These are phyloP conservation scores for Geosiphon pyriformis DNA, from an alignment of 192 early-diverging fungal genomes.

Conservation along the genomic window DNA sequence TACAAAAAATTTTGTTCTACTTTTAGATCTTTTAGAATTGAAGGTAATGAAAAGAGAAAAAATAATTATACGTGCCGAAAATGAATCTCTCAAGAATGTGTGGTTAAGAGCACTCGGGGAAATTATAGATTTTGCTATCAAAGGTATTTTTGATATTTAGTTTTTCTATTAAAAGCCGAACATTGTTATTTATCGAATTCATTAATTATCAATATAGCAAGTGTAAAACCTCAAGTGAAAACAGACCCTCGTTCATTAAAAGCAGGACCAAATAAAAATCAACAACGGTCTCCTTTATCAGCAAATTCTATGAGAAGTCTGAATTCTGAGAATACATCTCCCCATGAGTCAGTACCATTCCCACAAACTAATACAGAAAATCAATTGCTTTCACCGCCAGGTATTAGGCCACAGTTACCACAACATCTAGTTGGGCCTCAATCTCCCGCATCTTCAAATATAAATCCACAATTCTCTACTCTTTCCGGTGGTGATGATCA, in stretches of 20 bases:
- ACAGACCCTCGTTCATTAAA: not conserved
- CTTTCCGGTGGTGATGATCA: no score
- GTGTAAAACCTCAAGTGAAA: conserved; percentile 3
- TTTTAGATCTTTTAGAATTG: conserved; percentile 2
- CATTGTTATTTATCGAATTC: not conserved
- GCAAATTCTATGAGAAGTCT: not conserved
- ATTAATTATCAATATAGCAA: conserved; percentile 5
- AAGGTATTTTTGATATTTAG: conserved; percentile 3
- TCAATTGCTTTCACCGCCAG: not conserved
- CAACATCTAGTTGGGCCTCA: no score
- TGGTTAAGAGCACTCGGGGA: conserved; percentile 9
- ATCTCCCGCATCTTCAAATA: not conserved
- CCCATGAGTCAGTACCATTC: not conserved
- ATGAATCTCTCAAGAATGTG: not conserved
- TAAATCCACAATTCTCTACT: not conserved
- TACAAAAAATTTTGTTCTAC: no score
- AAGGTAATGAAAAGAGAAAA: conserved; percentile 8
- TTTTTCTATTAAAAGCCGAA: not conserved
- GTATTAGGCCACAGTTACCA: not conserved
- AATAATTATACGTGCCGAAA: not conserved
- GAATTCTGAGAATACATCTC: not conserved
- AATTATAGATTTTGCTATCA: conserved; percentile 1
- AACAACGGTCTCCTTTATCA: not conserved
- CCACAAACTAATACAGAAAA: not conserved
- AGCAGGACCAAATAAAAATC: not conserved